Evolutionary conservation across 805 yeast species (phyloP).

Genomic region (Sungouiozyma intestinalis): DNA sequence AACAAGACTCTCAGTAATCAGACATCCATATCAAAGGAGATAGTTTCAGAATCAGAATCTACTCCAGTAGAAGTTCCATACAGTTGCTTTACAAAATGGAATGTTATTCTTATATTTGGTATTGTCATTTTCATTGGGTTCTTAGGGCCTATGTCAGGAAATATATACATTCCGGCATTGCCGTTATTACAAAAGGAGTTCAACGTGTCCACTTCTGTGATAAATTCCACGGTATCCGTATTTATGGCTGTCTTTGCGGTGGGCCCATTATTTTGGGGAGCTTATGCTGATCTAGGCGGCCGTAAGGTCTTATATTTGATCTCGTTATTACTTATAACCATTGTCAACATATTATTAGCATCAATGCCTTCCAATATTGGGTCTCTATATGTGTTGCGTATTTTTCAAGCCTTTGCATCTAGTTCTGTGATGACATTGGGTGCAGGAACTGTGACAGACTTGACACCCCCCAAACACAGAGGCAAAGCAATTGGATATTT

Average conservation of each 20-base stretch:
- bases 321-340: conserved; percentile 48
- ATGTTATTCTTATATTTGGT: conserved; percentile 27
- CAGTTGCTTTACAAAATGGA: conserved; percentile 28
- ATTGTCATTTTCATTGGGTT: conserved; percentile 41
- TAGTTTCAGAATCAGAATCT: neutral
- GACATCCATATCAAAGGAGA: neutral
- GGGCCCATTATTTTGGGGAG: conserved; percentile 48
- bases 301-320: conserved; percentile 54
- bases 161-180: conserved; percentile 45
- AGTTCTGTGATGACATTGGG: conserved; percentile 85
- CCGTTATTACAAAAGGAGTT: conserved; percentile 36
- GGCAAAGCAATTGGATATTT: conserved; percentile 78
- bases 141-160: conserved; percentile 48
- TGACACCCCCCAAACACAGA: conserved; percentile 53
- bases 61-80: conserved; percentile 14
- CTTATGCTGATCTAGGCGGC: conserved; percentile 45
- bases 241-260: conserved; percentile 48
- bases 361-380: conserved; percentile 52
- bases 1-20: neutral
- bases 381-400: conserved; percentile 52
- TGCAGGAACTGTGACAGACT: conserved; percentile 80
- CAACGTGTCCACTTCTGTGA: conserved; percentile 31
- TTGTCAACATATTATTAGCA: conserved; percentile 57
- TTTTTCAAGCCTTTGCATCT: conserved; percentile 77
- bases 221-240: conserved; percentile 47